Conservation (phyloP, 2,329 filamentous ascomycete genomes). For the Pseudonectria foliicola region DNA sequence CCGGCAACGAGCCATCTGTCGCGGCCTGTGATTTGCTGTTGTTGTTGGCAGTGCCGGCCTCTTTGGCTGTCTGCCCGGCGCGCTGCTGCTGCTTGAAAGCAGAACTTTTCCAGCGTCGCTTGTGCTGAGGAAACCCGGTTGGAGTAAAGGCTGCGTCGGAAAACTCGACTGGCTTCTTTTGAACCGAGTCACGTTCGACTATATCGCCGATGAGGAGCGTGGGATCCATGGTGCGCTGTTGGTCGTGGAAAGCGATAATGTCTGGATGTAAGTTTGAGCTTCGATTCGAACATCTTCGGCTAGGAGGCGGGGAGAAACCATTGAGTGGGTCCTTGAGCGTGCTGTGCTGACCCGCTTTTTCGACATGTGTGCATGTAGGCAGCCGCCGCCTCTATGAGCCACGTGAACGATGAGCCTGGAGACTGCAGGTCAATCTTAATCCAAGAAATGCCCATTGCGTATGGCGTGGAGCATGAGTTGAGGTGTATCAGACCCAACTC, state of each 20-base stretch:
- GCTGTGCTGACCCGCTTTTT: too few relatives aligned
- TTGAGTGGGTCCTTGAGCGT: too few relatives aligned
- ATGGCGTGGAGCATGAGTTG: too few relatives aligned
- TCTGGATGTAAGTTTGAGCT: constrained; percentile 1
- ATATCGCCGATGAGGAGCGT: constrained; percentile 66
- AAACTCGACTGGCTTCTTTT: constrained; percentile 54
- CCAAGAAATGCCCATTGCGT: too few relatives aligned
- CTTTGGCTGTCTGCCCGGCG: constrained; percentile 15
- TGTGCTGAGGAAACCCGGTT: constrained; percentile 83
- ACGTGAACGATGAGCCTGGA: too few relatives aligned
- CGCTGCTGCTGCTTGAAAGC: constrained; percentile 63
- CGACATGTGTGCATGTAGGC: too few relatives aligned
- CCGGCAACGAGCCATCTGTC: constrained; percentile 1
- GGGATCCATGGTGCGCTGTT: constrained; percentile 26
- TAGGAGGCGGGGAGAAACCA: too few relatives aligned
- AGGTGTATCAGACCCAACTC: too few relatives aligned
- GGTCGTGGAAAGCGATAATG: constrained; percentile 1
- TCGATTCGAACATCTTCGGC: neutral
- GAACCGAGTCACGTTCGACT: constrained; percentile 60
- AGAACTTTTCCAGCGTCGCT: constrained; percentile 65
- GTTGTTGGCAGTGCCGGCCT: neutral
- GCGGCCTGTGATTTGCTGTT: neutral
- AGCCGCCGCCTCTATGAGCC: too few relatives aligned
- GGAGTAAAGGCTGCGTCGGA: constrained; percentile 38
- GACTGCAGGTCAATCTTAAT: too few relatives aligned